Evolutionary conservation across 495 filamentous ascomycete genomes (phyloP).

Genomic region (Penicillium manginii): DNA sequence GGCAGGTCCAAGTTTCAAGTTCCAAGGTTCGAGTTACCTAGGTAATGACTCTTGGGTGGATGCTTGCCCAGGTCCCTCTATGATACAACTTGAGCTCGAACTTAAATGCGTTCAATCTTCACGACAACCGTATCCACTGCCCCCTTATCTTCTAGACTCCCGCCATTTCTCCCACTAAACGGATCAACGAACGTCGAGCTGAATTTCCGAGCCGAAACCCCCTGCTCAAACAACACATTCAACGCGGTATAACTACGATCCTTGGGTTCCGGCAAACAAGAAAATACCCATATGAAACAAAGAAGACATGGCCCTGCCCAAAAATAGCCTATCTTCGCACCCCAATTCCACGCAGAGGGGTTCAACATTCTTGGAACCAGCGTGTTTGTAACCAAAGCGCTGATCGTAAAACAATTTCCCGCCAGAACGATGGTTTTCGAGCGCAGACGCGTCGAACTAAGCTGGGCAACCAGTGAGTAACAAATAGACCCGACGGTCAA

Average conservation of each 20-base stretch:
- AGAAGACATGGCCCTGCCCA: constrained; percentile 70
- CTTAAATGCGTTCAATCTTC: too few species aligned
- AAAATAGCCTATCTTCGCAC: constrained; percentile 71
- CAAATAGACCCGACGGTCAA: constrained; percentile 73
- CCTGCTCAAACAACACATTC: constrained; percentile 64
- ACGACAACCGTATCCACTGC: too few species aligned
- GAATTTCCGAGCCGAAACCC: background rate
- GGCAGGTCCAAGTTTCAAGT: too few species aligned
- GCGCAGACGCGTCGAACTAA: constrained; percentile 68
- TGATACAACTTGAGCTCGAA: too few species aligned
- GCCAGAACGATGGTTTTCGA: constrained; percentile 72
- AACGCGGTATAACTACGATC: constrained; percentile 72
- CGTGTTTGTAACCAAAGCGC: constrained; percentile 58
- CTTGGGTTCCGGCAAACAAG: constrained; percentile 69
- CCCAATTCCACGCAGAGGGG: constrained; percentile 70
- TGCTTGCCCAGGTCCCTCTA: too few species aligned
- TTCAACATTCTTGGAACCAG: constrained; percentile 66
- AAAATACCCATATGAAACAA: constrained; percentile 70
- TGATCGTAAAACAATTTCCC: constrained; percentile 69
- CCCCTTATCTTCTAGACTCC: too few species aligned
- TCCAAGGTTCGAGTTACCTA: too few species aligned
- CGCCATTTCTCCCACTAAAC: too few species aligned
- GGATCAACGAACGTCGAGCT: too few species aligned
- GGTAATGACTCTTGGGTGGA: too few species aligned
- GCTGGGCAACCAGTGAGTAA: constrained; percentile 72